Base-by-base conservation (phyloP, 257 asterid genomes). In the Gynochthodes officinalis region DNA sequence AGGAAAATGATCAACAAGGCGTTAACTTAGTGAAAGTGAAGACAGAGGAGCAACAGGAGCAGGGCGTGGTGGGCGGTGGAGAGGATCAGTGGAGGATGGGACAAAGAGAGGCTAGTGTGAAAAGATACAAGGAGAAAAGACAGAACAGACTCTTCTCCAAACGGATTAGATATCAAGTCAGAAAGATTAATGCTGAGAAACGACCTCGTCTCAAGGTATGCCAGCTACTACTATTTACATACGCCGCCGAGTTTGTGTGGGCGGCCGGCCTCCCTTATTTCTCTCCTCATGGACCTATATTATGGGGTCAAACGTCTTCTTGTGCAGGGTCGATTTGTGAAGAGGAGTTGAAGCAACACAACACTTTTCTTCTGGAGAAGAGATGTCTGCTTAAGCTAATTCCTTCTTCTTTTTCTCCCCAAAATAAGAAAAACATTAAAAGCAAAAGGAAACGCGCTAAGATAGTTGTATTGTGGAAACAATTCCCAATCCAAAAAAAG, bases 121-220 rank as follows among this genome's bases (percentile, higher is more conserved):
- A 85, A 73, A 87, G 98, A 80, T 92, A 92, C 87, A 92, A 90
- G 78, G 97, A 88, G 78, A 92, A 92, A 83, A 80, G 98, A 83
- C 97, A 74, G 60, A 89, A 86, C 48, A 78, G 98, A 54, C 96
- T 93, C 73, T 90, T 84, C 79, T 81, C 96, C 57, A 90, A 86
- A 69, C 85, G 77, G 65, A 90, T 90, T 37, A 84, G 98, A 14
- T 93, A 93, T 63, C 86, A 93, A 84, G 98, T 93, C 67, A 67
- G 98, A 48, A 93, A 93, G 75, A 90, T 87, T 65, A 90, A 93
- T 57, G 98, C 98, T 0, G 96, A 93, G 67, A 93, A 90, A 50
- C 96, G 98, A 52, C 98, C 98, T 64, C 96, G 98, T n/a, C 64
- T 89, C 54, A 93, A 93, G 98, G 98, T 92, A 76, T 4, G 5